Base-by-base conservation (phyloP, 129 eudicot species). In the Sambucus nigra region DNA sequence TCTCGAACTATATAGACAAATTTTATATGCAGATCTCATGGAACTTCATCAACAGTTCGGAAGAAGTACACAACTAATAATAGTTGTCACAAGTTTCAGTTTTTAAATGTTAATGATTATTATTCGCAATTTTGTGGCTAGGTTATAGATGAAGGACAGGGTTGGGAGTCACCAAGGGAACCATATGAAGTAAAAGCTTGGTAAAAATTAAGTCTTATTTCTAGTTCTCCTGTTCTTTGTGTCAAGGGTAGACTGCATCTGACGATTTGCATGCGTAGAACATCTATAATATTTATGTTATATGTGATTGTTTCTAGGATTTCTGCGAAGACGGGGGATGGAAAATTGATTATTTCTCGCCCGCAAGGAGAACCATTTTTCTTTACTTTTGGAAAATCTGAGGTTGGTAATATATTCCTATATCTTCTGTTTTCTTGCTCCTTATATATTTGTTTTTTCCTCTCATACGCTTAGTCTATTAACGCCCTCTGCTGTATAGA, bases 121-220 rank as follows among this genome's bases (percentile, higher is more conserved):
- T 47, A 7, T 41, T 24, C 32, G 41, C 17, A 42, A 9, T 64
- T 63, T 47, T 60, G 53, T 51, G 39, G 55, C 55, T 72, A 91
- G 98, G 89, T 91, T 41, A 51, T 70, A 54, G 64, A 68, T 48
- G 99, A 92, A 67, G 99, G 94, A 66, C 82, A 82, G 28, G 84
- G 94, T 41, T 92, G 99, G 99, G 99, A 92, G 68, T 66, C 84
- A 57, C 99, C 99, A 1, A 69, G 99, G 68, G 96, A 76, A 46
- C 96, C 94, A 5, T 92, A 86, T 73, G 99, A 92, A 92, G 87
- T 86, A 19, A 86, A 92, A 77, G 94, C 75, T 60, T 77, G 96
- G 99, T 92, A 80, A 42, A 14, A 50, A 44, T 26, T 19, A 39
- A 13, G 53, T 65, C 47, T 60, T 25, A 25, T 53, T 2, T 42